Evolutionary conservation across 805 yeast species (phyloP).

Genomic region (Candida sakaeoensis): DNA sequence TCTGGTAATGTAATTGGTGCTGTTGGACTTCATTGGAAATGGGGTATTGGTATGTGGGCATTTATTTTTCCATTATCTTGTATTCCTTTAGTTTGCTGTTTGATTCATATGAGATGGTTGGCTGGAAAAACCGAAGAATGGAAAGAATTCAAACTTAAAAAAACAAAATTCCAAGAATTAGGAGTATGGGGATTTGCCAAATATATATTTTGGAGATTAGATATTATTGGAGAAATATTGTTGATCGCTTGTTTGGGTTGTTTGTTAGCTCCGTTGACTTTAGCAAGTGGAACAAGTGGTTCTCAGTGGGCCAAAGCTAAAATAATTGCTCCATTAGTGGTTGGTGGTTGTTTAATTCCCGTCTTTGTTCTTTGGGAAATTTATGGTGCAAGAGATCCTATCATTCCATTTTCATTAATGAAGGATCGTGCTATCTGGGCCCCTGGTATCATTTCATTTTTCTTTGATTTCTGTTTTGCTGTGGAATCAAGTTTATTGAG

Average conservation of each 20-base stretch:
- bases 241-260: slow-evolving; percentile 57
- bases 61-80: slow-evolving; percentile 65
- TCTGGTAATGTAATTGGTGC: slow-evolving; percentile 52
- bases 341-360: slow-evolving; percentile 62
- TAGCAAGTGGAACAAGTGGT: slow-evolving; percentile 60
- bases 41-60: slow-evolving; percentile 83
- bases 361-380: slow-evolving; percentile 59
- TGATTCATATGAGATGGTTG: slow-evolving; percentile 51
- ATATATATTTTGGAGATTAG: slow-evolving; percentile 58
- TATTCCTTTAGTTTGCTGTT: slow-evolving; percentile 54
- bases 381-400: slow-evolving; percentile 54
- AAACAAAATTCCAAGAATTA: slow-evolving; percentile 29
- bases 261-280: slow-evolving; percentile 66
- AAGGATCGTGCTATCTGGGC: slow-evolving; percentile 73
- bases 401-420: slow-evolving; percentile 55
- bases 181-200: slow-evolving; percentile 32
- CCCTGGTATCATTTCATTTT: slow-evolving; percentile 55
- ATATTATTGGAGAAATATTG: slow-evolving; percentile 57
- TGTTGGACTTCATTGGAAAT: slow-evolving; percentile 50
- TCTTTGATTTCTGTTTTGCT: slow-evolving; percentile 60
- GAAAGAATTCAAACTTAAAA: slow-evolving; percentile 36
- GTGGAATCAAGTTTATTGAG: slow-evolving; percentile 70
- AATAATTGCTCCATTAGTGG: slow-evolving; percentile 64
- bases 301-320: slow-evolving; percentile 56
- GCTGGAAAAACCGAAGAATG: slow-evolving; percentile 56